A percentile compares a stretch with the other conserved stretches of the same genome.
phyloP scores from a whole-genome alignment of 1,139 yeast genomes.

The Geotrichum phurueaensis region DNA sequence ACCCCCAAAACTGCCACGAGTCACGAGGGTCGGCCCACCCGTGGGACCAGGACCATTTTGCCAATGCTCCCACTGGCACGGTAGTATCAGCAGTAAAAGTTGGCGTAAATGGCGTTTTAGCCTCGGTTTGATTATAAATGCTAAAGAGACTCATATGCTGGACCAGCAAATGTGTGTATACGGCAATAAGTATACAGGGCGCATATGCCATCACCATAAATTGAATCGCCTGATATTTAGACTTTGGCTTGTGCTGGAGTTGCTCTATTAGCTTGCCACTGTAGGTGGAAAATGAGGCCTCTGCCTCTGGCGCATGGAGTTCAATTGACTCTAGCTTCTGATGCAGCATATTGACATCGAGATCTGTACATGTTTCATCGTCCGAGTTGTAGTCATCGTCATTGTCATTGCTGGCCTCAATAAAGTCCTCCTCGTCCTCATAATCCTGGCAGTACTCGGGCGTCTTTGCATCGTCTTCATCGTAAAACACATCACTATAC shows the following conservation, averaged over 20 bases:
- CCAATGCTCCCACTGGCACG: not conserved
- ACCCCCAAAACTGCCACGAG: slow-evolving; percentile 88
- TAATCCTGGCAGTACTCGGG: not conserved
- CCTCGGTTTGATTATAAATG: slow-evolving; percentile 1
- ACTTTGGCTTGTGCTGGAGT: slow-evolving; percentile 26
- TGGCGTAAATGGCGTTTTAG: not conserved
- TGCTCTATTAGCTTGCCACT: not conserved
- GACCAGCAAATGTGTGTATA: slow-evolving; percentile 87
- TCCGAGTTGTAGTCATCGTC: not conserved
- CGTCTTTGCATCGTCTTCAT: not conserved
- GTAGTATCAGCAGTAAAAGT: slow-evolving; percentile 32
- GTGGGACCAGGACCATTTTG: slow-evolving; percentile 18
- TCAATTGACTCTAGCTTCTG: slow-evolving; percentile 2
- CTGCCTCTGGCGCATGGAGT: not conserved
- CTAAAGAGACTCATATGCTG: slow-evolving; percentile 72
- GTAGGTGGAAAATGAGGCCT: not conserved
- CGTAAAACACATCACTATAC: not conserved
- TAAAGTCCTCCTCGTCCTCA: not conserved
- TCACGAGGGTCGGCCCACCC: slow-evolving; percentile 51
- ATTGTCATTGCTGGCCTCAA: not conserved
- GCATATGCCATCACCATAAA: slow-evolving; percentile 75
- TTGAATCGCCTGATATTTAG: slow-evolving; percentile 32
- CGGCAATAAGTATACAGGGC: slow-evolving; percentile 89
- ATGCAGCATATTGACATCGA: not conserved
- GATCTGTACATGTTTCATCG: slow-evolving; percentile 3